Evolutionary conservation across 345 rosid species (phyloP), one percentile per base, ranked within the genome.

Genomic region (Citrus trifoliata): DNA sequence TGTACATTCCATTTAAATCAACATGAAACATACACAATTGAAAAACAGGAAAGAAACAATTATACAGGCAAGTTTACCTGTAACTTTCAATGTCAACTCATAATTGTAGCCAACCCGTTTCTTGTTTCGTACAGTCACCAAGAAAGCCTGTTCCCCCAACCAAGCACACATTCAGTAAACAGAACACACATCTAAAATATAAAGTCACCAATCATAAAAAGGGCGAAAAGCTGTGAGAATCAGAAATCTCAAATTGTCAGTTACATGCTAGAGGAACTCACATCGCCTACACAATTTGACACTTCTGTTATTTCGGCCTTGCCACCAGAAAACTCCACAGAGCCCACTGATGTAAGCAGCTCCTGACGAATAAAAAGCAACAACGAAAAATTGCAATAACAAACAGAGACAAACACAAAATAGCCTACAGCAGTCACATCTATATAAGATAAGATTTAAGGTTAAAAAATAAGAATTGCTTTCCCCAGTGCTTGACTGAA

Each of bases 81-180:
- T 82, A 61, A 93, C 82, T 88, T 91, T 90, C 84, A 95, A 80
- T 62, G 95, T 86, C 75, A 93, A 85, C 84, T 91, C 98, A 6
- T 92, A 95, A 35, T 90, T 90, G 81, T 93, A 95, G 62, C 98
- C 98, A 80, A 92, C 95, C 53, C 94, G 88, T 85, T 92, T 95
- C 89, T 91, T 95, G 81, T 92, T 95, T 70, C 98, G 89, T 42
- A 93, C 98, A 5, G 93, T 93, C 71, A 93, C 95, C 90, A 93
- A 86, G 84, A 89, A 91, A 30, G 99, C 99, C 99, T 95, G 88
- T 70, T 65, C 68, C 84, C 22, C 12, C 59, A 66, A 38, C 27
- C 67, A 78, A 27, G 51, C 9, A 61, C 28, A 27, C 67, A 75
- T 70, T 40, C 63, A 64, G 21, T 46, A 22, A 51, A 70, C 35